Conservation (phyloP, 805 yeast genomes). For the Cyberlindnera lachancei region DNA sequence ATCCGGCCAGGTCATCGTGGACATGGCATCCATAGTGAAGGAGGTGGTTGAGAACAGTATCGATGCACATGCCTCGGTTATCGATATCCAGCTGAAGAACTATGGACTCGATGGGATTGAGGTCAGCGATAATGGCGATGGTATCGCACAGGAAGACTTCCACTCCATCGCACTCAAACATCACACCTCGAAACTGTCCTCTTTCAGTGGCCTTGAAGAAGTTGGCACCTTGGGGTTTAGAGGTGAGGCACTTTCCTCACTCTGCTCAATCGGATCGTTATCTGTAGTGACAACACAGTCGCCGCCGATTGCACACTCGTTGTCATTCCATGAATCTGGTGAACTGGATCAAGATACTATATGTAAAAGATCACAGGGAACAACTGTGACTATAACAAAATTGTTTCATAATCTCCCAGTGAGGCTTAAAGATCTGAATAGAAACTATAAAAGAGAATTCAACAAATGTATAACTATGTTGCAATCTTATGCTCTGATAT, state of each 20-base stretch:
- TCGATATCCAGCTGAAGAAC: slow-evolving; percentile 62
- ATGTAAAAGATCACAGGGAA: slow-evolving; percentile 60
- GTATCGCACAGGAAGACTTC: slow-evolving; percentile 48
- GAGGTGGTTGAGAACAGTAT: slow-evolving; percentile 83
- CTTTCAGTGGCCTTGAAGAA: slow-evolving; percentile 45
- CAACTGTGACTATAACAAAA: slow-evolving; percentile 48
- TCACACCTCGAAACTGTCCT: slow-evolving; percentile 56
- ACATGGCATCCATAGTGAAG: slow-evolving; percentile 68
- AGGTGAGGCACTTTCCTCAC: slow-evolving; percentile 74
- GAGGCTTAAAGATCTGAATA: slow-evolving; percentile 63
- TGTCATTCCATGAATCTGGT: slow-evolving; percentile 55
- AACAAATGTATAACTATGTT: slow-evolving; percentile 55
- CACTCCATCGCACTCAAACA: slow-evolving; percentile 50
- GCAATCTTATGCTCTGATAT: slow-evolving; percentile 61
- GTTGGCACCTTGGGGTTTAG: slow-evolving; percentile 65
- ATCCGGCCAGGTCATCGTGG: slow-evolving; percentile 89
- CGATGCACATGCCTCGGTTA: slow-evolving; percentile 65
- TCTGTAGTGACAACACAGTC: slow-evolving; percentile 42
- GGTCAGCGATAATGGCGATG: slow-evolving; percentile 61
- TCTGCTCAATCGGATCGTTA: slow-evolving; percentile 49
- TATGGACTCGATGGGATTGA: slow-evolving; percentile 71
- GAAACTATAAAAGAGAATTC: slow-evolving; percentile 64
- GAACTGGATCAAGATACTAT: slow-evolving; percentile 30
- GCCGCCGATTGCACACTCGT: slow-evolving; percentile 47
- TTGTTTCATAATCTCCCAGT: slow-evolving; percentile 75